Evolutionary conservation across 169 alveolate species (phyloP).

Genomic region (Plasmodium knowlesi): DNA sequence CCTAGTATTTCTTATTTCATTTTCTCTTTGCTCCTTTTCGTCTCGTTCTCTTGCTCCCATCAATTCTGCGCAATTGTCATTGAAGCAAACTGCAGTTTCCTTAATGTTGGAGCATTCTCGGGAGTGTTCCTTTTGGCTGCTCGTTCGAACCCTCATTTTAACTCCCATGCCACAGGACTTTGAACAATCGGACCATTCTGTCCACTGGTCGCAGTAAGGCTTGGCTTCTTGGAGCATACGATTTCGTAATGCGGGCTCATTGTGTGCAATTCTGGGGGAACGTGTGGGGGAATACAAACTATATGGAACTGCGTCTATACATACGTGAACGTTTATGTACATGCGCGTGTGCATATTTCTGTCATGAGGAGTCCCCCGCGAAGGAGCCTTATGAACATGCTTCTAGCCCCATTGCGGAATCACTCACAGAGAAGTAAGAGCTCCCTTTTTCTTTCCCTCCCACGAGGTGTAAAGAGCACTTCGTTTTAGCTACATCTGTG

Average conservation of each 20-base stretch:
- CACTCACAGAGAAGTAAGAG: too few relatives aligned
- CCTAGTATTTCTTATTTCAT: neutral
- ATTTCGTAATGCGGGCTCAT: neutral
- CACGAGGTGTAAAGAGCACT: too few relatives aligned
- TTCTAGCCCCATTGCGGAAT: neutral
- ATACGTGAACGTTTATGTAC: neutral
- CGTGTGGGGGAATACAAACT: neutral
- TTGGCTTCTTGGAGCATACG: slow-evolving; percentile 10
- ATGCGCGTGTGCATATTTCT: neutral
- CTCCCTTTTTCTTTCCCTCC: too few relatives aligned
- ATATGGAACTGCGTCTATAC: neutral
- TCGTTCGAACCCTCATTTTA: slow-evolving; percentile 5
- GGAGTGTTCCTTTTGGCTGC: neutral
- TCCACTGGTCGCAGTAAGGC: slow-evolving; percentile 29
- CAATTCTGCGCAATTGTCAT: neutral
- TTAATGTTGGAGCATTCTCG: slow-evolving; percentile 20
- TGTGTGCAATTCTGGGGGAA: neutral
- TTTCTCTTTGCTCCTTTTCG: neutral
- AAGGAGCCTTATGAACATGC: neutral
- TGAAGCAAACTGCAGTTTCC: slow-evolving; percentile 31
- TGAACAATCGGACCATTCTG: slow-evolving; percentile 52
- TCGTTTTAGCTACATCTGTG: too few relatives aligned
- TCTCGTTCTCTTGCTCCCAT: neutral
- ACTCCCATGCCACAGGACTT: slow-evolving; percentile 66
- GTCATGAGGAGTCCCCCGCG: neutral